These are phyloP conservation scores for Raphanus raphanistrum DNA, from an alignment of 345 rosid species.

Conservation along the genomic window DNA sequence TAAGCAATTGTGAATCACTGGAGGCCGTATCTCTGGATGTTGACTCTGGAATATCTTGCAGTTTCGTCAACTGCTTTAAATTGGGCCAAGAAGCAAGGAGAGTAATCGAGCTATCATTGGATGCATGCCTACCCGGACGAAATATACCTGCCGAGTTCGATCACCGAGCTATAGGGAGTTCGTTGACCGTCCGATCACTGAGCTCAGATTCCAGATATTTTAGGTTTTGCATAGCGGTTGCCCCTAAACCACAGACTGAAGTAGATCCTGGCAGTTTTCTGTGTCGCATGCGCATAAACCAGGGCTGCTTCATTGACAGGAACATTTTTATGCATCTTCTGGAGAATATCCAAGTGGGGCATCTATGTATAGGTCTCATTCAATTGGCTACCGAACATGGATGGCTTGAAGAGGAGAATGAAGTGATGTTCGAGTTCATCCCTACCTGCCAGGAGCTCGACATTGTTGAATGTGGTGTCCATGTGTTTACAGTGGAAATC, in stretches of 20 bases:
- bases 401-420: not conserved
- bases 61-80: not conserved
- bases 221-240: not conserved
- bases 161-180: constrained; percentile 1
- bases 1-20: not conserved
- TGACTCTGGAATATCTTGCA: not conserved
- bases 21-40: not conserved
- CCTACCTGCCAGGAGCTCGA: not conserved
- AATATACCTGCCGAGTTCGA: not conserved
- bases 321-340: not conserved
- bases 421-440: not conserved
- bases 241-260: not conserved
- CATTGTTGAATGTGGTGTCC: not conserved
- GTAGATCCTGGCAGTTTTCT: not conserved
- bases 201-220: not conserved
- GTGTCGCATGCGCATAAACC: not conserved
- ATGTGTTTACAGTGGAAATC: not conserved
- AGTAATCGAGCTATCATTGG: not conserved
- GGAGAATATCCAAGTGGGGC: not conserved
- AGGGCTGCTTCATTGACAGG: not conserved
- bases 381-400: not conserved
- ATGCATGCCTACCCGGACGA: not conserved
- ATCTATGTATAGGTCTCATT: not conserved
- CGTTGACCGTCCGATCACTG: not conserved
- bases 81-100: constrained; percentile 5